These are phyloP conservation scores for Pestalotiopsis sp. DNA, from an alignment of 2,329 filamentous ascomycete genomes.

Conservation along the genomic window DNA sequence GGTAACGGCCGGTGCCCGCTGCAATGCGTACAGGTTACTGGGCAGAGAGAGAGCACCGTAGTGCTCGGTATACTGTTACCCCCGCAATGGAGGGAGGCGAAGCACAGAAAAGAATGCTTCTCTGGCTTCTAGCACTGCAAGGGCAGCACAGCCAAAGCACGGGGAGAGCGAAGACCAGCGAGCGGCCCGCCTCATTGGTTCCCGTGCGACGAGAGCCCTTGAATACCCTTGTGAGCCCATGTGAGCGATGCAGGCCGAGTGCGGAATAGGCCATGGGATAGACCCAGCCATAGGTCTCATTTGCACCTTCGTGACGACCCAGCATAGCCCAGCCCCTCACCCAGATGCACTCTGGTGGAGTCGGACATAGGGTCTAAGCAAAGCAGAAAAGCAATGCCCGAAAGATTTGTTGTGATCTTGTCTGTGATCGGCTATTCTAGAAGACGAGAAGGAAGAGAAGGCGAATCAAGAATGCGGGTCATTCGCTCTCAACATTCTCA, in stretches of 20 bases:
- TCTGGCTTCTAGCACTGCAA: background rate
- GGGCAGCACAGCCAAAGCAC: background rate
- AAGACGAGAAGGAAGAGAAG: background rate
- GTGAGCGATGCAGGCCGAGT: background rate
- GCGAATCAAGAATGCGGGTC: background rate
- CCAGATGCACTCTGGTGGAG: slow-evolving; percentile 7
- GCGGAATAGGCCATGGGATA: background rate
- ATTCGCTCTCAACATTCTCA: background rate
- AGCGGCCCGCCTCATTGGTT: background rate
- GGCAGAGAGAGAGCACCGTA: background rate
- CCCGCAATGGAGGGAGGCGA: background rate
- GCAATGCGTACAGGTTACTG: background rate
- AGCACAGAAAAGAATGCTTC: background rate
- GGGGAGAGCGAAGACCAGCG: background rate
- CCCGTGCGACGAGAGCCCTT: background rate
- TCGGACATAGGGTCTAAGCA: background rate
- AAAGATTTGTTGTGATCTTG: background rate
- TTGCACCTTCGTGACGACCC: slow-evolving; percentile 7
- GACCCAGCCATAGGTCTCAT: slow-evolving; percentile 10
- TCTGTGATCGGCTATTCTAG: background rate
- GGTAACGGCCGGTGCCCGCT: background rate
- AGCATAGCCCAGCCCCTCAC: slow-evolving; percentile 2
- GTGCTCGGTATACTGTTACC: background rate
- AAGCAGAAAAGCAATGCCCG: background rate
- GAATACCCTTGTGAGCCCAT: background rate